A percentile compares a stretch with the other conserved stretches of the same genome.
Evolutionary conservation across 1,284 basidiomycete genomes (phyloP).

Genomic region (Cutaneotrichosporon sp.): DNA sequence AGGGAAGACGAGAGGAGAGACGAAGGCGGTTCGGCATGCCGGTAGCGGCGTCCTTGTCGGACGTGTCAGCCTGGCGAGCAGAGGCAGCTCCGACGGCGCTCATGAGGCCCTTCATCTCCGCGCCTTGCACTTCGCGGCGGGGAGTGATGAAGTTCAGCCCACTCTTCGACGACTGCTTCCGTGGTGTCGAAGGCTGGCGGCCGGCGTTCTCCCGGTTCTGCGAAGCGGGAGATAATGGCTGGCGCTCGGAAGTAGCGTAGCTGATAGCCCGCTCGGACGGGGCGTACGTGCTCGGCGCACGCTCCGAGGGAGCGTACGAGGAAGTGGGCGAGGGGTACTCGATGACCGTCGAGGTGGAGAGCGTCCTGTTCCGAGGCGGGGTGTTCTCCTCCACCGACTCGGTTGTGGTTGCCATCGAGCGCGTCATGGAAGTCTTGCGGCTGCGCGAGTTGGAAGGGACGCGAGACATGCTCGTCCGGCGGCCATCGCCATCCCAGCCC

Average conservation of each 20-base stretch:
- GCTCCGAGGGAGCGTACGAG: not conserved
- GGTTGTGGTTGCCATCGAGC: constrained; percentile 17
- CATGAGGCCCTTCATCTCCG: constrained; percentile 53
- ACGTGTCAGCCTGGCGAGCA: constrained; percentile 28
- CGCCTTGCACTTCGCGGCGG: constrained; percentile 42
- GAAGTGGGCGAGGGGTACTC: constrained; percentile 10
- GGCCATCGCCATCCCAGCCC: constrained; percentile 42
- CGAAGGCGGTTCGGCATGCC: constrained; percentile 50
- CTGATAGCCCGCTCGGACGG: not conserved
- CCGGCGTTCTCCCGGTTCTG: not conserved
- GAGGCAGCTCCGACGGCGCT: constrained; percentile 43
- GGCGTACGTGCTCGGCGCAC: not conserved
- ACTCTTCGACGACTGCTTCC: constrained; percentile 7
- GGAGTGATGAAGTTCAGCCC: constrained; percentile 29
- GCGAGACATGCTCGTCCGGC: constrained; percentile 9
- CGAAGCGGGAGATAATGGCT: not conserved
- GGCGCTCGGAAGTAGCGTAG: not conserved
- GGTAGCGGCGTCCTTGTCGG: constrained; percentile 41
- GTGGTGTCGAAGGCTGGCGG: not conserved
- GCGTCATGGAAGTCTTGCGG: constrained; percentile 33
- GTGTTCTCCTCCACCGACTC: constrained; percentile 21
- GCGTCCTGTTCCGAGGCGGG: constrained; percentile 11
- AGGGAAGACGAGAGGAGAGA: constrained; percentile 44
- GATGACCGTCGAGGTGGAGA: constrained; percentile 6
- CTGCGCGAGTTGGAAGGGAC: constrained; percentile 15